Base-by-base conservation (phyloP, 1,139 yeast species). In the Diutina siamensis region DNA sequence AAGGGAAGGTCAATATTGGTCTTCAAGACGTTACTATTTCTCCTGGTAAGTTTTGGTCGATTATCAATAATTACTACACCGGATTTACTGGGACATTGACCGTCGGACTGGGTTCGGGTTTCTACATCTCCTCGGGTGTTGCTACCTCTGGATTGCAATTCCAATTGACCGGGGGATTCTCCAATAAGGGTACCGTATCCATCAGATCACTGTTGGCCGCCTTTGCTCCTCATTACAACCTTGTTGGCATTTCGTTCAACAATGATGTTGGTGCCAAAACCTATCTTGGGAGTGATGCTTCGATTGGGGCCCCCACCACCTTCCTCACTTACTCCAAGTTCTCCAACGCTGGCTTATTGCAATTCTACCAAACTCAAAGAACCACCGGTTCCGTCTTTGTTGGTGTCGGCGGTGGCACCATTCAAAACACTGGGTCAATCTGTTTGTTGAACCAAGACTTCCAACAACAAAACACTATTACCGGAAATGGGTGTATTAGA, bases 391-490 rank as follows among this genome's bases (percentile, higher is more conserved):
- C 21, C 20, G 42, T 25, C 15, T 25, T n/a, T 32, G 7, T 25
- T 15, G 42, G 42, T 4, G 21, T 15, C 12, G 32, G 32, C 12
- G 42, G 33, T 15, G 19, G 32, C 2, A 15, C 42, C 10, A 27
- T 48, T 34, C 40, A 32, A n/a, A 49, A 49, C 44, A 19, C 35
- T 13, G 51, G 51, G 8, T 32, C 46, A 7, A 47, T 49, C 18
- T 48, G 51, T 28, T 44, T 49, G 35, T 20, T 42, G 35, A 48
- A 47, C 18, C 25, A 33, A 8, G 13, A 33, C 31, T 48, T 46
- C 44, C 19, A 18, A 4, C 50, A 49, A 44, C 44, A 44, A 2
- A 45, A 46, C 4, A 40, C 13, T 17, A 44, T 46, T 32, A 12
- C 3, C 25, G 50, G 50, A 4, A 13, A 12, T 12, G 50, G 50